These are phyloP conservation scores for Urochloa ruziziensis DNA, from an alignment of 176 grass and related monocot species.

Conservation along the genomic window DNA sequence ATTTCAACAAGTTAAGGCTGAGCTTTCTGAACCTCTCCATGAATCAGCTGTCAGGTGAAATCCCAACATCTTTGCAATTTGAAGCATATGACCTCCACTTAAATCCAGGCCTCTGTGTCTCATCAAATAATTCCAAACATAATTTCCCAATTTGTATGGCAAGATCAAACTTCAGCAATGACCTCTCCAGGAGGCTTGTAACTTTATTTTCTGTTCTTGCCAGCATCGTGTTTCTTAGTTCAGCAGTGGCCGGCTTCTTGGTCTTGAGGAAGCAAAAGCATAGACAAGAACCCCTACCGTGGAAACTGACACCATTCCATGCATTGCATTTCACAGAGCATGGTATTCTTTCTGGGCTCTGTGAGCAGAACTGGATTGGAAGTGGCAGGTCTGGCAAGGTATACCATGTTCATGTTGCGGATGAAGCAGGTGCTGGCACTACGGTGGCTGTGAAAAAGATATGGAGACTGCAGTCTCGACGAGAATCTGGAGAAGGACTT, in stretches of 20 bases:
- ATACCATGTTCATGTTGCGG: conserved; percentile 33
- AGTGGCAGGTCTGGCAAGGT: conserved; percentile 64
- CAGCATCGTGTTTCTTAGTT: conserved; percentile 7
- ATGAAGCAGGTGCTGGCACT: not conserved
- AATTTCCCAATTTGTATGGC: conserved; percentile 28
- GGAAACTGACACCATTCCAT: conserved; percentile 57
- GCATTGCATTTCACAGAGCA: conserved; percentile 37
- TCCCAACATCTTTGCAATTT: conserved; percentile 41
- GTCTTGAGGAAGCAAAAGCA: conserved; percentile 15
- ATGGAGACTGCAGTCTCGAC: conserved; percentile 22
- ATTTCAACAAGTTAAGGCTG: conserved; percentile 20
- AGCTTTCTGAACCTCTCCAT: conserved; percentile 49
- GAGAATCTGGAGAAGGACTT: conserved; percentile 61
- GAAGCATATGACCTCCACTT: conserved; percentile 51
- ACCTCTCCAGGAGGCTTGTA: conserved; percentile 4
- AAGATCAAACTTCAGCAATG: not conserved
- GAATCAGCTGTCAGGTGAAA: conserved; percentile 57
- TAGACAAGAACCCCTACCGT: conserved; percentile 19
- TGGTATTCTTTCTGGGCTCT: conserved; percentile 34
- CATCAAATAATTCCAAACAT: not conserved
- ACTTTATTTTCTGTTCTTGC: conserved; percentile 24
- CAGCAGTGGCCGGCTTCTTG: conserved; percentile 12
- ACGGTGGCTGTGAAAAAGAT: conserved; percentile 72
- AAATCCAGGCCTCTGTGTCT: conserved; percentile 58
- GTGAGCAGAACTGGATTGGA: conserved; percentile 58